Base-by-base conservation (phyloP, 2,329 filamentous ascomycete species). In the Tolypocladium ovalisporum region DNA sequence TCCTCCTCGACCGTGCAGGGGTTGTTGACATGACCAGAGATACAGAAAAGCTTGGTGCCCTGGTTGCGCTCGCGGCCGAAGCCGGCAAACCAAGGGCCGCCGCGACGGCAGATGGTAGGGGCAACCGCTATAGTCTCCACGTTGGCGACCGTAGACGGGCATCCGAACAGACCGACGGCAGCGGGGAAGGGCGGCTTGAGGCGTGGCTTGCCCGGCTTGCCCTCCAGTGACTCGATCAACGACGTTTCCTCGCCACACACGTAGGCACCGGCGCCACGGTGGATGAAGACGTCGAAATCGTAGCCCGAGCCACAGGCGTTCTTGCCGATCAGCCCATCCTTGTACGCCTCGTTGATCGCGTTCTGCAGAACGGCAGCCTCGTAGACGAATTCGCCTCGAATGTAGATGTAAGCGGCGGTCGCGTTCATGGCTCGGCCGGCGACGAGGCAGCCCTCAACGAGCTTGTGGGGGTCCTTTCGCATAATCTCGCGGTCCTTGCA, bases 401-500 rank as follows among this genome's bases (percentile, higher is more conserved):
- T 99, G 76, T 99, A 99, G 73, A 99, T 99, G 78, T 99, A 99
- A 65, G 94, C 94, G 59, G 94, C 94, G 53, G 90, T 94, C 70
- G 92, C 94, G 78, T 99, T 99, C 94, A 99, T 99, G 70, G 94
- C 92, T 71, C 94, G 88, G 55, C 94, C 94, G 64, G 94, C 91
- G 54, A 99, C 88, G 62, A 99, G 81, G 75, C 94, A 99, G 71
- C 94, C 94, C 78, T 99, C 94, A 70, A 99, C 81, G 63, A 99
- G 88, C 83, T 99, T 99, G 81, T 99, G 94, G 62, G 94, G 94
- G 73, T 99, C 94, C 79, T 99, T 99, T 76, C 94, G 91, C 94
- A 99, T 99, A 66, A 99, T 99, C 76, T 99, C 94, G 71, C 94
- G 88, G 75, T 99, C 94, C 80, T 99, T 99, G 86, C 94, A 99